Evolutionary conservation across 1,284 basidiomycete genomes (phyloP).

Genomic region (Farysia itapuensis): DNA sequence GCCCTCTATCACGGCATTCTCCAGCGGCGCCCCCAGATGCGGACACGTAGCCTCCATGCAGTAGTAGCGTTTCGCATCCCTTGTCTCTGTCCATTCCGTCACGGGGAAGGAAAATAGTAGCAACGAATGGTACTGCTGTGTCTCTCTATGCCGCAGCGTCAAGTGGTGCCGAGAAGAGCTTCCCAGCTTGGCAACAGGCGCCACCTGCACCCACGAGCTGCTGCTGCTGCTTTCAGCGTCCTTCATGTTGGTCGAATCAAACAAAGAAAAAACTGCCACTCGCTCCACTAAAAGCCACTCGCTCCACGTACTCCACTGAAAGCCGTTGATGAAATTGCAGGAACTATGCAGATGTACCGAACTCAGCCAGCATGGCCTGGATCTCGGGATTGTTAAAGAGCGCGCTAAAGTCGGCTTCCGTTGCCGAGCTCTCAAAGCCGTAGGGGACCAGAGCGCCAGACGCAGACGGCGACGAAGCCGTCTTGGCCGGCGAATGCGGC

Average conservation of each 20-base stretch:
- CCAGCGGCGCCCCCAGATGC: conserved; percentile 79
- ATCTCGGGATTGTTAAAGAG: conserved; percentile 34
- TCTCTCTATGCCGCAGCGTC: conserved; percentile 37
- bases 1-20: conserved; percentile 70
- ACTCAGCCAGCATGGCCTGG: conserved; percentile 29
- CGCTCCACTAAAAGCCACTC: too few relatives aligned
- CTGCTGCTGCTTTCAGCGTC: too few relatives aligned
- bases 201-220: conserved; percentile 20
- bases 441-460: conserved; percentile 8
- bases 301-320: too few relatives aligned
- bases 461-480: not conserved
- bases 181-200: conserved; percentile 11
- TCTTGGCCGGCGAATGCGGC: not conserved
- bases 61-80: conserved; percentile 62
- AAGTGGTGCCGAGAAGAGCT: conserved; percentile 47
- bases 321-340: too few relatives aligned
- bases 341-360: conserved; percentile 1
- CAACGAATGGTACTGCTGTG: conserved; percentile 47
- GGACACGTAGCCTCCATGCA: conserved; percentile 84
- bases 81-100: conserved; percentile 2
- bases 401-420: not conserved
- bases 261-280: too few relatives aligned
- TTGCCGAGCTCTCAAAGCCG: not conserved
- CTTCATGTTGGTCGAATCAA: too few relatives aligned
- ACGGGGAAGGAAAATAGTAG: conserved; percentile 46